A percentile compares a stretch with the other conserved stretches of the same genome.
phyloP scores from a whole-genome alignment of 73 alveolate species.

The Paramecium primaurelia region DNA sequence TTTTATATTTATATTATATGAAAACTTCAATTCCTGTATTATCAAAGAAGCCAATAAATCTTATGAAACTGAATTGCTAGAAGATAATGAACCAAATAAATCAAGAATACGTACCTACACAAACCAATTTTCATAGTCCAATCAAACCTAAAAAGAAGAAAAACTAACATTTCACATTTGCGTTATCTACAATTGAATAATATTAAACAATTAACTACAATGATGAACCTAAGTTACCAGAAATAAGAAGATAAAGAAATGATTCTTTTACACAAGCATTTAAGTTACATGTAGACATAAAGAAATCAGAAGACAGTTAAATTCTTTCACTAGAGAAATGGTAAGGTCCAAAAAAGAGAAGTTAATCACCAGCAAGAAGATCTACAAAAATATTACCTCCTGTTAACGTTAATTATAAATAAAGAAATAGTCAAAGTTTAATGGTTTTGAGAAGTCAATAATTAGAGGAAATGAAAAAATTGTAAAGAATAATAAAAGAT shows the following conservation, averaged over 20 bases:
- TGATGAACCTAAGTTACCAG: not conserved
- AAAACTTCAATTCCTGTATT: not conserved
- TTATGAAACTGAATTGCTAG: not conserved
- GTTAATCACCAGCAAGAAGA: not conserved
- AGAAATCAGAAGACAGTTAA: not conserved
- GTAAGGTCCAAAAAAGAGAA: conserved; percentile 4
- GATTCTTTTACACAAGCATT: not conserved
- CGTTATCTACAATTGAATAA: not conserved
- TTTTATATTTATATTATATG: not conserved
- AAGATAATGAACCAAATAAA: not conserved
- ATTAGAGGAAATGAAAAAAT: not conserved
- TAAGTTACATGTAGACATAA: not conserved
- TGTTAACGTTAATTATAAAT: not conserved
- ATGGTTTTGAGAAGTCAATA: not conserved
- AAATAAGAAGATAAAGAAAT: not conserved
- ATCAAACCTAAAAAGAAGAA: not conserved
- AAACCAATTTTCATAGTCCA: not conserved
- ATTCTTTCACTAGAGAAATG: not conserved
- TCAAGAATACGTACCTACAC: not conserved
- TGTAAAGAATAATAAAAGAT: not conserved
- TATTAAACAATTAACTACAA: not conserved
- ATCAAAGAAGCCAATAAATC: not conserved
- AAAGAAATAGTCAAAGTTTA: conserved; percentile 1
- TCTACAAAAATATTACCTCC: conserved; percentile 1
- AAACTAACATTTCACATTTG: not conserved